These are phyloP conservation scores for Ettlia oleoabundans DNA, from an alignment of 139 green algal species.

Conservation along the genomic window DNA sequence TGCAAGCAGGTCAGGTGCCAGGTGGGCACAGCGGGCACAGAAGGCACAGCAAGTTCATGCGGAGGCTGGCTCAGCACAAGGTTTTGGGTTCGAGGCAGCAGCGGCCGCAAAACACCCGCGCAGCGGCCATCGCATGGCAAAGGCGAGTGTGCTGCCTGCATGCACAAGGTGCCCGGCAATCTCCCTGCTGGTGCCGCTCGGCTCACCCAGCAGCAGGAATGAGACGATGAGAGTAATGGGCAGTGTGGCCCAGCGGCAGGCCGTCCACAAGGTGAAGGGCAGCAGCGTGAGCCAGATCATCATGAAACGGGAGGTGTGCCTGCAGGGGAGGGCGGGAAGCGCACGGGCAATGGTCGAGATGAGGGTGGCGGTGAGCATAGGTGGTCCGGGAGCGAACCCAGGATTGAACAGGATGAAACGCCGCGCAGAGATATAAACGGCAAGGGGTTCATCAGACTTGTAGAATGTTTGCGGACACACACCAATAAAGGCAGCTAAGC, in stretches of 20 bases:
- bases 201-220: slow-evolving; percentile 75
- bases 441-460: too few species aligned
- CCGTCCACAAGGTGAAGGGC: slow-evolving; percentile 65
- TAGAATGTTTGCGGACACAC: too few species aligned
- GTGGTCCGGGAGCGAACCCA: too few species aligned
- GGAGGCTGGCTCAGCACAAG: too few species aligned
- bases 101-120: neutral
- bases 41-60: too few species aligned
- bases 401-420: too few species aligned
- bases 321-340: slow-evolving; percentile 11
- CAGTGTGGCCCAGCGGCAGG: slow-evolving; percentile 67
- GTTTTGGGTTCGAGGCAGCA: neutral
- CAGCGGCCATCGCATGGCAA: neutral
- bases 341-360: slow-evolving; percentile 62
- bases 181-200: too few species aligned
- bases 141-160: neutral
- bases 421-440: too few species aligned
- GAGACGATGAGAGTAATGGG: slow-evolving; percentile 59
- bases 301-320: slow-evolving; percentile 35
- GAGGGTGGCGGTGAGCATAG: neutral
- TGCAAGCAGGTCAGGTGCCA: too few species aligned
- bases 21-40: too few species aligned
- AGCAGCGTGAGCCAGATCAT: slow-evolving; percentile 34
- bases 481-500: too few species aligned
- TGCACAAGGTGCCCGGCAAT: too few species aligned